A percentile compares a stretch with the other conserved stretches of the same genome.
These are phyloP conservation scores for Cordyceps cicadae DNA, from an alignment of 2,329 filamentous ascomycete genomes.

Conservation along the genomic window DNA sequence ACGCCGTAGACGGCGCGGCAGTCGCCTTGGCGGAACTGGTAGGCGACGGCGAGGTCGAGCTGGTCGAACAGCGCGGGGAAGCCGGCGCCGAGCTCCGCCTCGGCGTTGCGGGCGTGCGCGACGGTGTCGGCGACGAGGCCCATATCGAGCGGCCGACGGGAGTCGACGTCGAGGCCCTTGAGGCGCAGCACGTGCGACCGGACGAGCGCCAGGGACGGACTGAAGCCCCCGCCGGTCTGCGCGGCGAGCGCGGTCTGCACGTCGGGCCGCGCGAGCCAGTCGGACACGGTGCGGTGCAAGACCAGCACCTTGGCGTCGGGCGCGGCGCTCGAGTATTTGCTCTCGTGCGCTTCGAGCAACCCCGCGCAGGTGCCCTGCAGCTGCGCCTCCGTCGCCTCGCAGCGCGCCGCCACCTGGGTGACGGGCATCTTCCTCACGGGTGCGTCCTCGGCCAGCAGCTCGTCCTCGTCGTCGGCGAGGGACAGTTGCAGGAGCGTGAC, in stretches of 20 bases:
- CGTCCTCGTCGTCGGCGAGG: neutral
- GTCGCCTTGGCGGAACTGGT: slow-evolving; percentile 3
- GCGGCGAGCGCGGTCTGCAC: neutral
- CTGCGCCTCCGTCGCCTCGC: neutral
- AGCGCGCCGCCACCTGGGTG: neutral
- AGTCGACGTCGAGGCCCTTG: neutral
- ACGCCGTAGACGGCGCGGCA: neutral
- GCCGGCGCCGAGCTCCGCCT: neutral
- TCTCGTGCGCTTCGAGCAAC: neutral
- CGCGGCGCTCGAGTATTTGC: neutral
- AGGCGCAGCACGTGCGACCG: neutral
- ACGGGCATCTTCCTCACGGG: neutral
- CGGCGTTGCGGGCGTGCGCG: neutral
- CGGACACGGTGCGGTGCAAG: slow-evolving; percentile 5
- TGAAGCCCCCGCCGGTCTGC: neutral
- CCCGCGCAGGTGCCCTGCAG: slow-evolving; percentile 2
- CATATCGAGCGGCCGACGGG: neutral
- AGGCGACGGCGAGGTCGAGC: neutral
- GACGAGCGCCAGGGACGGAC: slow-evolving; percentile 1
- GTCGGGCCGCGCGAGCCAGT: neutral
- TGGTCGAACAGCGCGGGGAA: slow-evolving; percentile 1
- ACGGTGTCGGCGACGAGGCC: neutral
- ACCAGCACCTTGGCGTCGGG: neutral
- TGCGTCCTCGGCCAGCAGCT: neutral
- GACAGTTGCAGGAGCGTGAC: neutral